Evolutionary conservation across 352 stramenopile species (phyloP).

Genomic region (Globisporangium viniferum): DNA sequence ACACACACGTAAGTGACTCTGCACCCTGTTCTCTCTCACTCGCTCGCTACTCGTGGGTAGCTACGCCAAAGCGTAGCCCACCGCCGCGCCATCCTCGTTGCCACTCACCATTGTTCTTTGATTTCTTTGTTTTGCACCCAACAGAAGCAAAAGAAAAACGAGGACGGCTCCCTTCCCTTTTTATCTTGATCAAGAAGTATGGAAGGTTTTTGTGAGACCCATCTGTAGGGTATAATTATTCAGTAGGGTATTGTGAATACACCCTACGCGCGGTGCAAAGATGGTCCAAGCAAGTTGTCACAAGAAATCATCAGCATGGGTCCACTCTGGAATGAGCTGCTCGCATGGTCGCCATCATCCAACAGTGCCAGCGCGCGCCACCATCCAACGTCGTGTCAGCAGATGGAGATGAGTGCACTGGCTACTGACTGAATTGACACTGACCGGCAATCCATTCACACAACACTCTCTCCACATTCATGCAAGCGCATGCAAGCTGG

Average conservation of each 20-base stretch:
- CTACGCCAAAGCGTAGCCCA: background rate
- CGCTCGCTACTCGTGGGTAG: background rate
- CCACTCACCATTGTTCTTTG: slow-evolving; percentile 9
- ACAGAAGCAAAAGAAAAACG: background rate
- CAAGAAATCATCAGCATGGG: too few species aligned
- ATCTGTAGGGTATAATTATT: background rate
- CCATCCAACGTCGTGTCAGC: background rate
- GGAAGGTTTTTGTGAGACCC: background rate
- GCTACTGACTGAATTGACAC: background rate
- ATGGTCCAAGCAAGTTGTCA: background rate
- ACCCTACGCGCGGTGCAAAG: background rate
- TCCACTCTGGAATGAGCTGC: background rate
- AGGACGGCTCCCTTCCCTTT: background rate
- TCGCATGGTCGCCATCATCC: background rate
- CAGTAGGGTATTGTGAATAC: background rate
- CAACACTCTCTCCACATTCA: background rate
- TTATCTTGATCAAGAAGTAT: background rate
- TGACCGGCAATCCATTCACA: background rate
- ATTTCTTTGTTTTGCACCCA: slow-evolving; percentile 9
- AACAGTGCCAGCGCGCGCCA: background rate
- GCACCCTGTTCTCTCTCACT: background rate
- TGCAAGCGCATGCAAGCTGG: background rate
- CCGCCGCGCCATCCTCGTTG: background rate
- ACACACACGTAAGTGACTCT: background rate
- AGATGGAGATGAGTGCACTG: slow-evolving; percentile 2